Evolutionary conservation across 257 asterid species (phyloP), one percentile per base, ranked within the genome.

Genomic region (Nicotiana attenuata): DNA sequence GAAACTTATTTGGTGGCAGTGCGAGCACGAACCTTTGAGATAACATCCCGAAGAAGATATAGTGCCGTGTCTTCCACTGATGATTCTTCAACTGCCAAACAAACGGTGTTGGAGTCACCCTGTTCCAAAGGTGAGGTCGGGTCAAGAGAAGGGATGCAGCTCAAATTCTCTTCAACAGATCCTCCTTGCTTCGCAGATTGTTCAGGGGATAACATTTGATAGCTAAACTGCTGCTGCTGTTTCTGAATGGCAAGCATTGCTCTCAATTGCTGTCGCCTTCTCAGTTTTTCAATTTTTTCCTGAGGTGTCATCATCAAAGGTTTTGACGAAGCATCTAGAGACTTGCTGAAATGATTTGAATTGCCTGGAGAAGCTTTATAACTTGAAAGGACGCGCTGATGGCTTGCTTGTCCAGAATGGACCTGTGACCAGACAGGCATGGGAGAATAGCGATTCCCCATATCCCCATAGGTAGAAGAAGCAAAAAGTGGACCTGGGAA

Each of bases 181-280:
- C 89, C 91, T 79, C 91, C 97, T 77, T 90, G 91, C 84, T 81
- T 59, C 61, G 84, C 83, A 78, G 92, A 83, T 86, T 83, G 79
- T 68, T 92, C 89, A 75, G 91, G 24, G 65, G 82, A 82, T 17
- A 88, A 82, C 7, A 69, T 87, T 84, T 89, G 96, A 85, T 88
- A 89, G 82, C 92, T 87, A 17, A 95, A 91, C 83, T 92, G 91
- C 88, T 86, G 91, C 84, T 90, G 98, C 85, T 95, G 98, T 82
- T 89, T 92, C 84, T 91, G 97, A 84, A 93, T 95, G 61, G 97
- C 99, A 82, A 92, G 91, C 83, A 91, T 91, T 69, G 97, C 99
- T 84, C 97, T 87, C 95, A 92, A 90, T 85, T 95, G 97, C 88
- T 95, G 99, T 83, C 95, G 87, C 84, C 93, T 87, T 87, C 98